Evolutionary conservation across 495 filamentous ascomycete species (phyloP).

Genomic region (Hypoxylon intermedium): DNA sequence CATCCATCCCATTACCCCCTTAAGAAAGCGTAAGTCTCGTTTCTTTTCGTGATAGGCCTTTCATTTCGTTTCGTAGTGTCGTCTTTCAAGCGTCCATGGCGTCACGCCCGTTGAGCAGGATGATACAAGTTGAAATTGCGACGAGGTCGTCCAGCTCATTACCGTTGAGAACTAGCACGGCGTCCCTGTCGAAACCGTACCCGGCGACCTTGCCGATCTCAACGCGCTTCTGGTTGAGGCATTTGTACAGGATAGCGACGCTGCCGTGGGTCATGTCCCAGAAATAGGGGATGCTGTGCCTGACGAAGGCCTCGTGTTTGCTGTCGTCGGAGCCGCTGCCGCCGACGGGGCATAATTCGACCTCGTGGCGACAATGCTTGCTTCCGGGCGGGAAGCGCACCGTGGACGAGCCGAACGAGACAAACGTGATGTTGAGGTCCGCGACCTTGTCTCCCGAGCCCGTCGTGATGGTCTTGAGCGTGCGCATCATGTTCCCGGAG

Average conservation of each 20-base stretch:
- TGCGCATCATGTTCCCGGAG: conserved; percentile 45
- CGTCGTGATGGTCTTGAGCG: conserved; percentile 38
- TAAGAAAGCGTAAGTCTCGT: conserved; percentile 16
- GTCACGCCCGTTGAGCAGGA: conserved; percentile 41
- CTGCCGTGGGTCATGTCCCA: conserved; percentile 43
- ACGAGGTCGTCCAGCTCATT: conserved; percentile 39
- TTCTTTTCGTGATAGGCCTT: not conserved
- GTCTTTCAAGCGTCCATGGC: conserved; percentile 37
- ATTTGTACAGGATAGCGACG: conserved; percentile 41
- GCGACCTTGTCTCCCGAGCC: conserved; percentile 27
- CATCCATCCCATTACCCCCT: no score
- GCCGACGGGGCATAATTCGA: conserved; percentile 42
- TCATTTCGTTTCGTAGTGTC: not conserved
- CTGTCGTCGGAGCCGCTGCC: conserved; percentile 16
- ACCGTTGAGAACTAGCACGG: conserved; percentile 37
- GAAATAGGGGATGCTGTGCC: conserved; percentile 41
- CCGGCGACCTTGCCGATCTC: conserved; percentile 40
- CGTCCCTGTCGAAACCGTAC: conserved; percentile 40
- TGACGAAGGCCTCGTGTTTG: conserved; percentile 43
- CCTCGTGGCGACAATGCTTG: conserved; percentile 34
- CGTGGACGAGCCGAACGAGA: conserved; percentile 36
- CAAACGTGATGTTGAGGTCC: conserved; percentile 44
- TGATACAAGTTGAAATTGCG: conserved; percentile 39
- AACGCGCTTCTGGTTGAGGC: conserved; percentile 43
- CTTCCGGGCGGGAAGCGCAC: conserved; percentile 38